These are phyloP conservation scores for Peribolospora kevripleyi DNA, from an alignment of 768 basidiomycete genomes.

Conservation along the genomic window DNA sequence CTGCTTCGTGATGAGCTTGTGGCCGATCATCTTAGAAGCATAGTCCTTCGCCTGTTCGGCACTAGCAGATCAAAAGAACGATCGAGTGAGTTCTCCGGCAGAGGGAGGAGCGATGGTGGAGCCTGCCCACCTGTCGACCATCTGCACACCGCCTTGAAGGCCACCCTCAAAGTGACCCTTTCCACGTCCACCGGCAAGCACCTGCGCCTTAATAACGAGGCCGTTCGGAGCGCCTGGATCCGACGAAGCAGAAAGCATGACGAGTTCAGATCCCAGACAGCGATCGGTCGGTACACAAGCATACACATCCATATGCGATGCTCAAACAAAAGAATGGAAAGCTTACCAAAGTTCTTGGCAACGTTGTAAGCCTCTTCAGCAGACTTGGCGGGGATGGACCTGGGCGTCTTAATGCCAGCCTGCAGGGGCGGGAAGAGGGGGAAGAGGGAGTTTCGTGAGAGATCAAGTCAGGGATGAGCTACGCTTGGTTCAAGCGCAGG, in stretches of 20 bases:
- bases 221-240: constrained; percentile 34
- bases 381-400: constrained; percentile 61
- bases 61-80: constrained; percentile 26
- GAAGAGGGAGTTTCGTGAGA: too few species aligned
- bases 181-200: constrained; percentile 91
- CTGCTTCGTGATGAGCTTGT: constrained; percentile 92
- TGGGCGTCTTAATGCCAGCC: constrained; percentile 92
- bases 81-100: neutral
- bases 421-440: constrained; percentile 17
- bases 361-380: constrained; percentile 72
- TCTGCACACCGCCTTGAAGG: constrained; percentile 90
- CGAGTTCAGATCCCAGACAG: too few species aligned
- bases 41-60: constrained; percentile 68
- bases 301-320: neutral
- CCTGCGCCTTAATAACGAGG: constrained; percentile 95
- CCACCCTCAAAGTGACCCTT: constrained; percentile 86
- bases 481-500: constrained; percentile 8
- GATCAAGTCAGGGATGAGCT: too few species aligned
- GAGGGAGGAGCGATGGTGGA: neutral
- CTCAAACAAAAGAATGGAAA: constrained; percentile 1
- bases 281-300: neutral
- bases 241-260: too few species aligned
- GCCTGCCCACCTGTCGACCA: constrained; percentile 47
- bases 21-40: constrained; percentile 79
- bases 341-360: constrained; percentile 63